phyloP scores from a whole-genome alignment of 1,284 basidiomycete genomes.

The Trichosporon sp. region DNA sequence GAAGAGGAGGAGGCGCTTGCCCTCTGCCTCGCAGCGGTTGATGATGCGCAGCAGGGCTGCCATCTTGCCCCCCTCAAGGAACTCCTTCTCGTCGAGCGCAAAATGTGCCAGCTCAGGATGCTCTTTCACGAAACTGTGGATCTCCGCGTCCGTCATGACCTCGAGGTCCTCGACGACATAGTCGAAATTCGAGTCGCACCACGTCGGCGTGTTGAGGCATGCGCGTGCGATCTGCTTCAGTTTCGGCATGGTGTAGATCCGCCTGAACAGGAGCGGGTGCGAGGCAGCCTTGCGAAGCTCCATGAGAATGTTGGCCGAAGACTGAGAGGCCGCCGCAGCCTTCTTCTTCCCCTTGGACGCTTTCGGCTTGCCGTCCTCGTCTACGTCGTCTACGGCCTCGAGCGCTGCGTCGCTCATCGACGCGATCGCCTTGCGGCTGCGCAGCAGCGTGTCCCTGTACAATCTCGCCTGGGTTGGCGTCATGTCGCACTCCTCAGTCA shows the following conservation, averaged over 20 bases:
- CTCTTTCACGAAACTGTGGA: conserved; percentile 64
- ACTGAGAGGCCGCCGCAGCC: conserved; percentile 35
- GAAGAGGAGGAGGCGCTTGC: conserved; percentile 84
- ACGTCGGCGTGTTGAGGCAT: conserved; percentile 85
- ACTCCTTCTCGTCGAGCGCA: conserved; percentile 67
- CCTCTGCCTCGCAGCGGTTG: conserved; percentile 61
- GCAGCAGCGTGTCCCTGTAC: conserved; percentile 76
- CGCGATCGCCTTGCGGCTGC: conserved; percentile 66
- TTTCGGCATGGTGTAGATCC: conserved; percentile 69
- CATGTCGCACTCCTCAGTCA: conserved; percentile 92
- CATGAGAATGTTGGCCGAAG: conserved; percentile 79
- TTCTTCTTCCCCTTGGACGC: conserved; percentile 58
- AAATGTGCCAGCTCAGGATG: conserved; percentile 80
- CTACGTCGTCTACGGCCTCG: conserved; percentile 37
- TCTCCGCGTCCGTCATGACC: conserved; percentile 86
- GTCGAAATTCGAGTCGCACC: conserved; percentile 65
- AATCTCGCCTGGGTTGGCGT: conserved; percentile 73
- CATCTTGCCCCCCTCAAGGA: conserved; percentile 86
- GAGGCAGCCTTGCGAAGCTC: conserved; percentile 90
- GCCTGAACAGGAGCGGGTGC: conserved; percentile 92
- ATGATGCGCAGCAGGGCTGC: conserved; percentile 67
- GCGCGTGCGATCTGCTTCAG: conserved; percentile 71
- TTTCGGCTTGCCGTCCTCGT: conserved; percentile 43
- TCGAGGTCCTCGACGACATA: conserved; percentile 84
- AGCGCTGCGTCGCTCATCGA: conserved; percentile 59